phyloP scores from a whole-genome alignment of 805 yeast genomes.

The Wickerhamiella parazyma region DNA sequence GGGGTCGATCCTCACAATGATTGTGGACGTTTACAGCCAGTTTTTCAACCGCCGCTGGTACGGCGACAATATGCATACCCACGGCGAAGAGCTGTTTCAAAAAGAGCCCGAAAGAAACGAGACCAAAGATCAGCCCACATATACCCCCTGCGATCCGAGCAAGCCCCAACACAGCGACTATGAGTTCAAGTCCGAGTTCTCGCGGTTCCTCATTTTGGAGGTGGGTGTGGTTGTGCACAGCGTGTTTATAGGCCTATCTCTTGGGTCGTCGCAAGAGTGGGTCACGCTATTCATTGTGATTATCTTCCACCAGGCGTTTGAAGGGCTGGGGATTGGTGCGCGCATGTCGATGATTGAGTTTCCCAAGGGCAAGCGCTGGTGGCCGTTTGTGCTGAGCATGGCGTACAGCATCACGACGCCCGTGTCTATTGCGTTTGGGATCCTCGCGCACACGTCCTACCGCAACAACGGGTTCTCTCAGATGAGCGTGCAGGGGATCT shows the following conservation, averaged over 20 bases:
- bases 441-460: conserved; percentile 51
- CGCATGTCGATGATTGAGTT: conserved; percentile 48
- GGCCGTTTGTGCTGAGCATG: conserved; percentile 39
- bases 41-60: conserved; percentile 23
- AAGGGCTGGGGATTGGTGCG: conserved; percentile 68
- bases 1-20: conserved; percentile 34
- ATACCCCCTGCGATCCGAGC: too few species aligned
- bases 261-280: conserved; percentile 54
- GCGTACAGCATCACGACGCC: conserved; percentile 54
- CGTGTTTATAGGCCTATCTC: conserved; percentile 55
- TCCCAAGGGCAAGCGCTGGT: conserved; percentile 34
- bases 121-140: neutral
- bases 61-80: conserved; percentile 1
- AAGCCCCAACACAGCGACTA: too few species aligned
- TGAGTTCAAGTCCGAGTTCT: conserved; percentile 25
- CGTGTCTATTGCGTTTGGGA: conserved; percentile 55
- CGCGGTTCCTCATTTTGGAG: conserved; percentile 45
- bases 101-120: neutral
- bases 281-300: conserved; percentile 48
- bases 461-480: conserved; percentile 41
- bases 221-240: conserved; percentile 67
- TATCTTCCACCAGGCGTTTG: conserved; percentile 66
- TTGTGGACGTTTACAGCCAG: conserved; percentile 37
- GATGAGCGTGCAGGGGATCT: conserved; percentile 44
- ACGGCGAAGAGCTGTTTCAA: conserved; percentile 23